Base-by-base conservation (phyloP, 2,329 filamentous ascomycete species). In the Colletotrichum acutatum region DNA sequence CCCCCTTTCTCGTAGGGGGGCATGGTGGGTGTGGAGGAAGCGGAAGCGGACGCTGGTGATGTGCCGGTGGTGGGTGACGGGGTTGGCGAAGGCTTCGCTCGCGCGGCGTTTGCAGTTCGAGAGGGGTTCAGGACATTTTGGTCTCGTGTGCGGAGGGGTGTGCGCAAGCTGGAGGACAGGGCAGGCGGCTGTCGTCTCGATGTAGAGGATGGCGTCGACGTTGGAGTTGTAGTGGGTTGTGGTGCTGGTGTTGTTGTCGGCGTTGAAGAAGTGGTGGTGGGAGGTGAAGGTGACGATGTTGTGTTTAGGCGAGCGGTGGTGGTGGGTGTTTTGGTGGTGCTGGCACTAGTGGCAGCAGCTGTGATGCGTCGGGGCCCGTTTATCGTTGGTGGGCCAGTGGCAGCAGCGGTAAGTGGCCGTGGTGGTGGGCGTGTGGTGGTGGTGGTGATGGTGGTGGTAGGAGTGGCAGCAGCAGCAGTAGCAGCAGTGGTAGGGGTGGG, bases 1-100 rank as follows among this genome's bases (percentile, higher is more conserved):
- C 83, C 83, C 81, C 85, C 84, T 82, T 83, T 84, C 75, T 89
- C 86, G 79, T 82, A 81, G 74, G 83, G 83, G 82, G 89, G 68
- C 59, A 68, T 75, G 4, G 75, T 73, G 53, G 69, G 72, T 42
- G 65, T 71, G 8, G 64, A 66, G n/a, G 66, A 58, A 1, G 69
- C 34, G 8, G 66, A 72, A 26, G 66, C 19, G 26, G n/a, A 67
- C 8, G 67, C 34, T 59, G 64, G 24, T 42, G 74, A 71, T 53
- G 64, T 49, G 42, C 42, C 42, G 16, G 19, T 42, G 24, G 70
- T 56, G 42, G 70, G 70, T 8, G 70, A 70, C 7, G 70, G 66
- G 14, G 66, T 70, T 42, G 70, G 70, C 54, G 70, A 72, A 42
- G 70, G 70, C 66, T 70, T 72, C 70, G 66, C 70, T 72, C 70